Evolutionary conservation across 306 rosid species (phyloP), one percentile per base, ranked within the genome.

Genomic region (Vigna hirtella): DNA sequence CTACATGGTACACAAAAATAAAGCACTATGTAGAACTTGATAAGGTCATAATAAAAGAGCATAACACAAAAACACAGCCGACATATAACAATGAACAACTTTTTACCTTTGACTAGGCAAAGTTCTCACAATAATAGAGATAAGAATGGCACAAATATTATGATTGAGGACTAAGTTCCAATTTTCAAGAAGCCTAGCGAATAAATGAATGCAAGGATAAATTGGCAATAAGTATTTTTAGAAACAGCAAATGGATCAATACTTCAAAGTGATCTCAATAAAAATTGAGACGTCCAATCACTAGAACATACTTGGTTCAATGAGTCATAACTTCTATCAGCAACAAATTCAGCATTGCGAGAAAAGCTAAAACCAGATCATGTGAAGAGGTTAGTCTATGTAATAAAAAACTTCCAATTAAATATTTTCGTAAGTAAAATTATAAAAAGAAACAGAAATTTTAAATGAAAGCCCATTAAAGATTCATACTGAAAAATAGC

Each of bases 251-350:
- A 63, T 59, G 57, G 40, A 81, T 42, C 69, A 70, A 42, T 10
- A 57, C 47, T 51, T 68, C 61, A 79, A 68, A 53, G 32, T 55
- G 62, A 52, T 73, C 70, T 30, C 55, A 24, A 30, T 30, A 4
- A 30, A 43, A 15, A 65, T 32, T 74, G 66, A 66, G 62, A 51
- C 38, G 69, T 30, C 36, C 26, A 62, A 74, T 49, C 67, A 36
- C 30, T 40, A 83, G 71, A 81, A 75, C 93, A 59, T 89, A 90
- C 93, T 80, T 76, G 88, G 79, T 83, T 84, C 70, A 81, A 77
- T 16, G 83, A 77, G 52, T 74, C 72, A 72, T 57, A 43, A 61
- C 81, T 66, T 82, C 62, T 81, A 80, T 76, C 77, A 63, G 75
- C 81, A 74, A 47, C 77, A 75, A 66, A 83, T 72, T 81, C 83